These are phyloP conservation scores for Podosphaera aphanis DNA, from an alignment of 2,329 filamentous ascomycete species.

Conservation along the genomic window DNA sequence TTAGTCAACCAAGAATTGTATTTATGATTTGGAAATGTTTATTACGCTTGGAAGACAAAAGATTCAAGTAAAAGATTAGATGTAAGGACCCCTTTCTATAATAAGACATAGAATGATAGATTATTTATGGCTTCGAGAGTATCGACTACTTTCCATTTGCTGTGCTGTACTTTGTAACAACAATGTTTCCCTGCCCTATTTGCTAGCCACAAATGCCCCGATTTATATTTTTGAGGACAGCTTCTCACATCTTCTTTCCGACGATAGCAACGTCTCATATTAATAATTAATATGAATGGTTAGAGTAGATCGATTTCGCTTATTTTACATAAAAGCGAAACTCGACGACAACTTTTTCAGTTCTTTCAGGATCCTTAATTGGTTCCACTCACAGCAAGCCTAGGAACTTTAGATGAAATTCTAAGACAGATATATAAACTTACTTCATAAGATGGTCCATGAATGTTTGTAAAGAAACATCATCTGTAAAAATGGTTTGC, in stretches of 20 bases:
- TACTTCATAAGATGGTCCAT: constrained; percentile 99
- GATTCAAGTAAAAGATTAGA: background rate
- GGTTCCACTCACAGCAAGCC: constrained; percentile 39
- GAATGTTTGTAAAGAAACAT: constrained; percentile 92
- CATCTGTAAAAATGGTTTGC: constrained; percentile 97
- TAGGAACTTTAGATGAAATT: constrained; percentile 11
- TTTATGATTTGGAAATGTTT: no score
- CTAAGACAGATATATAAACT: constrained; percentile 17
- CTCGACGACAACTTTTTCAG: background rate
- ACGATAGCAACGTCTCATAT: background rate
- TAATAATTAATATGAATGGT: background rate
- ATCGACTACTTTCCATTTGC: background rate
- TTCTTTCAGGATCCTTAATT: constrained; percentile 20
- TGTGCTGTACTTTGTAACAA: no score
- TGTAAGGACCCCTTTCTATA: no score
- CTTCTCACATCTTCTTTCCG: background rate
- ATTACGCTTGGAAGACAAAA: no score
- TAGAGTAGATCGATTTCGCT: background rate
- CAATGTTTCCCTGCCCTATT: no score
- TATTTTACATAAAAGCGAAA: no score
- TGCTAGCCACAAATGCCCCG: background rate
- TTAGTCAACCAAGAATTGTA: no score
- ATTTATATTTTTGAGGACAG: background rate
- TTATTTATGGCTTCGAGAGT: no score
- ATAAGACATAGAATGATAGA: no score